phyloP scores from a whole-genome alignment of 2,329 filamentous ascomycete genomes.

The Fusarium sterilihyphosum region DNA sequence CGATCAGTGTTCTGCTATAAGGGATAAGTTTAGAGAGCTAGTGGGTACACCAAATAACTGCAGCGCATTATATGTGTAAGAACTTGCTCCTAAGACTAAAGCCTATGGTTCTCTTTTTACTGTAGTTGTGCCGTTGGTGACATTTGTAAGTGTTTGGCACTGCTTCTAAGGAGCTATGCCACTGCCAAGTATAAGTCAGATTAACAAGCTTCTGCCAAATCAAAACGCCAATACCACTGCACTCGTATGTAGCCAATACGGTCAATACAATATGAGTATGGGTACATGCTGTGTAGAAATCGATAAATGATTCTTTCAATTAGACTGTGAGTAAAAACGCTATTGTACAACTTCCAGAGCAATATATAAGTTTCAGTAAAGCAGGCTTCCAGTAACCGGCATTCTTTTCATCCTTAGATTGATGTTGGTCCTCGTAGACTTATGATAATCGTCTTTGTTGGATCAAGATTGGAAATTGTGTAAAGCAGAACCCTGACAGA shows the following conservation, averaged over 20 bases:
- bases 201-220: neutral
- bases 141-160: neutral
- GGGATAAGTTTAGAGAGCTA: neutral
- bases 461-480: slow-evolving; percentile 7
- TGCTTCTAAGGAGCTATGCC: neutral
- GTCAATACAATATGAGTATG: neutral
- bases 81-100: neutral
- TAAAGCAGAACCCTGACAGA: slow-evolving; percentile 1
- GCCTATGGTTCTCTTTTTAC: neutral
- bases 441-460: neutral
- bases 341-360: slow-evolving; percentile 23
- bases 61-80: neutral
- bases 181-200: neutral
- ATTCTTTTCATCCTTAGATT: slow-evolving; percentile 6
- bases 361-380: slow-evolving; percentile 5
- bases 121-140: neutral
- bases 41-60: neutral
- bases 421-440: neutral
- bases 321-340: neutral
- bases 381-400: neutral
- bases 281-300: neutral
- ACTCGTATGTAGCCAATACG: neutral
- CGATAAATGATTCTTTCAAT: neutral
- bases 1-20: neutral
- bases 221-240: neutral